Conservation (phyloP, 2,329 filamentous ascomycete species). For the Aureobasidium pullulans region DNA sequence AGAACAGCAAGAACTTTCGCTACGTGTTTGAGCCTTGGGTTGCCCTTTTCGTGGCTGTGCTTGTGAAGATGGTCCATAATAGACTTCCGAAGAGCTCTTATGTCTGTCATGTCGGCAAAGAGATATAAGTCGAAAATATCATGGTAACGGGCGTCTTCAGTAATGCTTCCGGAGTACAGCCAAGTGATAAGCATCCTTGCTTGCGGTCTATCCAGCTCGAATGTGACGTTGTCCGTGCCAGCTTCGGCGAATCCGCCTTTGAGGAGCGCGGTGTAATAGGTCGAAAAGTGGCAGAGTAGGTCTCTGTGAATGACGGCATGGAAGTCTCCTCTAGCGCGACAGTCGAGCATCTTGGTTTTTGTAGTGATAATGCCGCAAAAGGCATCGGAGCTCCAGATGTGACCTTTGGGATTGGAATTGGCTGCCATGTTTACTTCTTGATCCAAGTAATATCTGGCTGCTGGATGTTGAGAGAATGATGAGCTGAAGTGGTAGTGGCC, state of each 20-base stretch:
- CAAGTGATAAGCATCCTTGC: background rate
- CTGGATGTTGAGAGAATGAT: background rate
- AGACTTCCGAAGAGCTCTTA: background rate
- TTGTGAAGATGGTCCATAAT: background rate
- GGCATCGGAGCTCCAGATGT: background rate
- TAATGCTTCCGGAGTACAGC: background rate
- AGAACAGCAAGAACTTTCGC: background rate
- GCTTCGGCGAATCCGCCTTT: background rate
- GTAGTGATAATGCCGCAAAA: background rate
- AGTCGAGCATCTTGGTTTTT: background rate
- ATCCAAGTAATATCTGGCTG: too few relatives aligned
- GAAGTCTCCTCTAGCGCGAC: background rate
- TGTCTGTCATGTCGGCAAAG: background rate
- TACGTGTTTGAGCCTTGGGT: background rate
- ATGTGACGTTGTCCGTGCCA: background rate
- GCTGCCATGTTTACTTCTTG: background rate
- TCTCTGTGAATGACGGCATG: background rate
- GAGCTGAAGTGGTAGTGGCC: background rate
- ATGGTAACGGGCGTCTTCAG: background rate
- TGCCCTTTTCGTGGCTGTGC: background rate
- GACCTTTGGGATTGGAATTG: background rate
- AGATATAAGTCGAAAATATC: background rate
- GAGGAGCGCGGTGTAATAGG: background rate
- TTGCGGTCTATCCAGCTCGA: background rate
- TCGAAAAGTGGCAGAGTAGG: background rate